These are phyloP conservation scores for Globisporangium iwayamae DNA, from an alignment of 352 stramenopile genomes.

Conservation along the genomic window DNA sequence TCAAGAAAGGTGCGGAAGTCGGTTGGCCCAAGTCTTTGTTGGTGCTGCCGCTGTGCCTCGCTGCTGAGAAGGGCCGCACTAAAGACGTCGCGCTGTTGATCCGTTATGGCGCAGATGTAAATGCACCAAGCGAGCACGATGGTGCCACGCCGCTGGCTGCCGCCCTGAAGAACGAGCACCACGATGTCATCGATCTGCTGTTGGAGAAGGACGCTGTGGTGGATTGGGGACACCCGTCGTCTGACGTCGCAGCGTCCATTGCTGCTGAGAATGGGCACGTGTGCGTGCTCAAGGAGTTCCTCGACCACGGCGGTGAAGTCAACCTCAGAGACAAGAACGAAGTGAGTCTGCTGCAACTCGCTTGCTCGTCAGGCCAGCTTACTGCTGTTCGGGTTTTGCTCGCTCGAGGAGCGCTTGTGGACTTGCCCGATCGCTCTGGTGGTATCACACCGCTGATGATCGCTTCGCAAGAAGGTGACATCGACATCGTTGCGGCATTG, in stretches of 20 bases:
- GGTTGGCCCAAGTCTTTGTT: neutral
- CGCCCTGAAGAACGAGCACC: neutral
- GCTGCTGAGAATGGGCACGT: constrained; percentile 4
- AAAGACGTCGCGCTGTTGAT: constrained; percentile 5
- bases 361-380: neutral
- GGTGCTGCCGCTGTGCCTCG: constrained; percentile 1
- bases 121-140: constrained; percentile 1
- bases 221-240: constrained; percentile 2
- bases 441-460: constrained; percentile 14
- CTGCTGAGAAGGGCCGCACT: constrained; percentile 1
- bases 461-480: constrained; percentile 5
- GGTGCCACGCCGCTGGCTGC: constrained; percentile 1
- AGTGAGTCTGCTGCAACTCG: constrained; percentile 11
- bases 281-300: constrained; percentile 5
- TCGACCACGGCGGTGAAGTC: neutral
- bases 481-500: neutral
- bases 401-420: constrained; percentile 2
- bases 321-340: constrained; percentile 3
- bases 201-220: constrained; percentile 4
- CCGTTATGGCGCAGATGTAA: constrained; percentile 2
- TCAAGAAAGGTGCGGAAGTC: neutral
- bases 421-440: neutral
- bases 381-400: neutral
- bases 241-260: neutral
- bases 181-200: constrained; percentile 8